phyloP scores from a whole-genome alignment of 129 eudicot genomes.

The Smallanthus sonchifolius region DNA sequence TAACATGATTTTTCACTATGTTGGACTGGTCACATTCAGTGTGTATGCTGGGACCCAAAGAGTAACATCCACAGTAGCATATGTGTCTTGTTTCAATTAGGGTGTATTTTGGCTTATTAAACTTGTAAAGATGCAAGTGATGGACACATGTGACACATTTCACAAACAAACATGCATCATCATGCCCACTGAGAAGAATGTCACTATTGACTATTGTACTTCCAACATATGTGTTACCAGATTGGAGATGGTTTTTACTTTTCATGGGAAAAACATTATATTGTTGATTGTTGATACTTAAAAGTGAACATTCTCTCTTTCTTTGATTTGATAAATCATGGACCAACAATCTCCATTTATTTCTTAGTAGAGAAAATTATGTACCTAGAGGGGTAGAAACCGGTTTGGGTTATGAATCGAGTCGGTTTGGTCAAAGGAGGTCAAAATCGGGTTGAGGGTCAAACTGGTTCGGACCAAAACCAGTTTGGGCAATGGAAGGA shows the following conservation, averaged over 20 bases:
- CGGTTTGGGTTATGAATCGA: too few species aligned
- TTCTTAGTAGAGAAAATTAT: too few species aligned
- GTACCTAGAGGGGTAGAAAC: neutral
- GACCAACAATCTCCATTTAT: neutral
- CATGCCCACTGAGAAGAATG: slow-evolving; percentile 8
- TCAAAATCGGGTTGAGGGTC: too few species aligned
- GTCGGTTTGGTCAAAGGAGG: too few species aligned
- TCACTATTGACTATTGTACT: neutral
- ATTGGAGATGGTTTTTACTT: neutral
- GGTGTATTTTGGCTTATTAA: neutral
- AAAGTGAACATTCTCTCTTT: neutral
- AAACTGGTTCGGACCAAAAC: too few species aligned
- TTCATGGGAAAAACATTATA: neutral
- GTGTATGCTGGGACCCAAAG: neutral
- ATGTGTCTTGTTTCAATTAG: slow-evolving; percentile 6
- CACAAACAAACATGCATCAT: neutral
- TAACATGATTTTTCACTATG: slow-evolving; percentile 1
- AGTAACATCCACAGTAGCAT: neutral
- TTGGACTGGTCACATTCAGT: neutral
- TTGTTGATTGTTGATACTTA: neutral
- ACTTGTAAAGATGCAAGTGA: neutral
- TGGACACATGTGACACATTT: neutral
- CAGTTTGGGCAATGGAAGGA: too few species aligned
- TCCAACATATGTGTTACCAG: neutral
- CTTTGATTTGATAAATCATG: neutral